A percentile compares a stretch with the other conserved stretches of the same genome.
Evolutionary conservation across 2,329 filamentous ascomycete species (phyloP).

Genomic region (Aureobasidium vineae): DNA sequence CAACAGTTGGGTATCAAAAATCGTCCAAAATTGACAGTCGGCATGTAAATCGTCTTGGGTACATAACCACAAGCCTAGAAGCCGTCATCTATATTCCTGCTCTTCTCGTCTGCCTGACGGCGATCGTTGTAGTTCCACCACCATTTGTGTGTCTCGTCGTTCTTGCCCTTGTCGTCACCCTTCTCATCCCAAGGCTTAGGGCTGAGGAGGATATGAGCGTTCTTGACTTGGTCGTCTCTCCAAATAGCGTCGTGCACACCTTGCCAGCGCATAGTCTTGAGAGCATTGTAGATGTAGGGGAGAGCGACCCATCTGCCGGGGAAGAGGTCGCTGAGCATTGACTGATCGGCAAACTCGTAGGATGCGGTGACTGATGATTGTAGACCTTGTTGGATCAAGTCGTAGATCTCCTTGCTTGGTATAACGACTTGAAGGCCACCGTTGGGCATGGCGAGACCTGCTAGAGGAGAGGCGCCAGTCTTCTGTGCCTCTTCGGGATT

Average conservation of each 20-base stretch:
- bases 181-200: constrained; percentile 64
- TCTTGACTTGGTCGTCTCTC: constrained; percentile 60
- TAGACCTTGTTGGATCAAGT: constrained; percentile 52
- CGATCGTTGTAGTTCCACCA: constrained; percentile 56
- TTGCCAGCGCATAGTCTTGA: constrained; percentile 58
- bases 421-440: constrained; percentile 62
- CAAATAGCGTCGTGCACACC: constrained; percentile 60
- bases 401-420: constrained; percentile 54
- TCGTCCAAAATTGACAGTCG: constrained; percentile 1
- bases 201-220: constrained; percentile 61
- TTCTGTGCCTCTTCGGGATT: constrained; percentile 53
- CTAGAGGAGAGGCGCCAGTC: constrained; percentile 49
- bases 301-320: constrained; percentile 57
- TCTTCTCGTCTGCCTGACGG: constrained; percentile 50
- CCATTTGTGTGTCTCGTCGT: constrained; percentile 55
- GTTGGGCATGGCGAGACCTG: constrained; percentile 59
- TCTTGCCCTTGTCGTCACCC: constrained; percentile 41
- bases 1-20: constrained; percentile 9
- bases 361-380: constrained; percentile 44
- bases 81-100: constrained; percentile 50
- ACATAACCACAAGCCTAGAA: constrained; percentile 41
- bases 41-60: not conserved
- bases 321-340: constrained; percentile 58
- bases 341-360: constrained; percentile 63
- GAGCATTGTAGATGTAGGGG: constrained; percentile 61